Percentiles rank a stretch among this genome's conserved stretches.
Evolutionary conservation across 164 flowering plant genomes (phyloP).

Genomic region (Nymphaea colorata): DNA sequence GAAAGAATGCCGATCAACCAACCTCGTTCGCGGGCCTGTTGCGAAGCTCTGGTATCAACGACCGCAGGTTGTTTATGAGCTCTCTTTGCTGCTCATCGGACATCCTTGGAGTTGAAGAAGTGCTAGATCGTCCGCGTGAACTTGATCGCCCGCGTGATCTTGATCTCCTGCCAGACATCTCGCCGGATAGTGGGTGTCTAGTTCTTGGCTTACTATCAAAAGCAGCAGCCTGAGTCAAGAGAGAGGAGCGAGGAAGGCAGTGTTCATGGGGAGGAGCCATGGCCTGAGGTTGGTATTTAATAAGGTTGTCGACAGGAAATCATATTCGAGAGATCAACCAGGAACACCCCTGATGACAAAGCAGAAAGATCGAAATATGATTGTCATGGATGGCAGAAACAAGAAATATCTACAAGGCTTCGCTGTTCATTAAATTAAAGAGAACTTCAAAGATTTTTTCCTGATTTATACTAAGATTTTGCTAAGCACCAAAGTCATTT

Average conservation of each 20-base stretch:
- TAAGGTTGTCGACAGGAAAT: constrained; percentile 9
- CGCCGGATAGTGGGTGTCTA: not conserved
- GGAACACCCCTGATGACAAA: no score
- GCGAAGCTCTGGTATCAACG: constrained; percentile 73
- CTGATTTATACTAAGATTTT: no score
- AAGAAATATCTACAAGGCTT: no score
- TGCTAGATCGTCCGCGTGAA: constrained; percentile 15
- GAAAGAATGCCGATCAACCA: not conserved
- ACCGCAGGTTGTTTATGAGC: constrained; percentile 70
- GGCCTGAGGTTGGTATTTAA: constrained; percentile 11
- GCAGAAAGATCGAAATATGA: no score
- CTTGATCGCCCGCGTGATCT: no score
- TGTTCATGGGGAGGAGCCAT: constrained; percentile 1
- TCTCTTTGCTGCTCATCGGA: constrained; percentile 74
- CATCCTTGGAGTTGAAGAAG: constrained; percentile 15
- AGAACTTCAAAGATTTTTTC: no score
- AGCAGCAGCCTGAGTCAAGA: not conserved
- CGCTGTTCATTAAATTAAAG: no score
- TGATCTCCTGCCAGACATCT: constrained; percentile 22
- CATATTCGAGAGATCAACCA: constrained; percentile 20
- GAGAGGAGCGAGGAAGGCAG: not conserved
- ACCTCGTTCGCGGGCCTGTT: constrained; percentile 35
- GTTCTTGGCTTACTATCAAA: not conserved
- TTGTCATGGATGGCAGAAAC: no score
- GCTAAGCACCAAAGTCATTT: no score